Conservation (phyloP, 805 yeast species). For the Deakozyma indianensis region DNA sequence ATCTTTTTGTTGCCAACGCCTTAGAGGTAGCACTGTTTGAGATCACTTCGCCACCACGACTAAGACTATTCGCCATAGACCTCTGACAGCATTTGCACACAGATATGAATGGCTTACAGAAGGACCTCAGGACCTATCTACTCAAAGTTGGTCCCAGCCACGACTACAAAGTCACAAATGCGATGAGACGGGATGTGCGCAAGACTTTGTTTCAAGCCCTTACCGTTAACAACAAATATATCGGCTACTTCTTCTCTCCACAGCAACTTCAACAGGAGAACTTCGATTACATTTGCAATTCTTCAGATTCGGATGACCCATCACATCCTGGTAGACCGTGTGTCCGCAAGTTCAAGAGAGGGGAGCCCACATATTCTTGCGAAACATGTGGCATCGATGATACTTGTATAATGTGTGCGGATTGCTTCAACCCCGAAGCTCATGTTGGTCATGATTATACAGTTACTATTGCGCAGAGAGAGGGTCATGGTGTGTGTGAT, state of each 20-base stretch:
- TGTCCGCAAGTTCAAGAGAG: conserved; percentile 54
- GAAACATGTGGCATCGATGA: conserved; percentile 65
- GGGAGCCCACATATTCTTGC: conserved; percentile 75
- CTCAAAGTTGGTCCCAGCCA: not conserved
- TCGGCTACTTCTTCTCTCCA: conserved; percentile 3
- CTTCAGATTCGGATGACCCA: conserved; percentile 10
- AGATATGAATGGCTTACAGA: too few species aligned
- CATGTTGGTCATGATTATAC: conserved; percentile 66
- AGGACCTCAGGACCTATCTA: too few species aligned
- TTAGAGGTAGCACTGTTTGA: too few species aligned
- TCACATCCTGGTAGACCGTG: conserved; percentile 57
- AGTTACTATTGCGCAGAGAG: conserved; percentile 41
- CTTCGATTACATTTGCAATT: conserved; percentile 13
- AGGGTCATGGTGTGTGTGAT: conserved; percentile 70
- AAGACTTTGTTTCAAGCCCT: conserved; percentile 17
- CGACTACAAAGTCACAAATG: conserved; percentile 3
- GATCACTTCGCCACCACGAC: too few species aligned
- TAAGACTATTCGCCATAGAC: too few species aligned
- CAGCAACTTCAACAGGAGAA: conserved; percentile 10
- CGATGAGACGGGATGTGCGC: conserved; percentile 18
- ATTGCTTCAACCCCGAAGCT: conserved; percentile 54
- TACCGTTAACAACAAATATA: conserved; percentile 10
- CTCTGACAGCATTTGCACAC: too few species aligned
- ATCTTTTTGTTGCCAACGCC: too few species aligned
- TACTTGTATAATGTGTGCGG: conserved; percentile 68